phyloP scores from a whole-genome alignment of 202 grass and related monocot species.

The Cymbopogon flexuosus region DNA sequence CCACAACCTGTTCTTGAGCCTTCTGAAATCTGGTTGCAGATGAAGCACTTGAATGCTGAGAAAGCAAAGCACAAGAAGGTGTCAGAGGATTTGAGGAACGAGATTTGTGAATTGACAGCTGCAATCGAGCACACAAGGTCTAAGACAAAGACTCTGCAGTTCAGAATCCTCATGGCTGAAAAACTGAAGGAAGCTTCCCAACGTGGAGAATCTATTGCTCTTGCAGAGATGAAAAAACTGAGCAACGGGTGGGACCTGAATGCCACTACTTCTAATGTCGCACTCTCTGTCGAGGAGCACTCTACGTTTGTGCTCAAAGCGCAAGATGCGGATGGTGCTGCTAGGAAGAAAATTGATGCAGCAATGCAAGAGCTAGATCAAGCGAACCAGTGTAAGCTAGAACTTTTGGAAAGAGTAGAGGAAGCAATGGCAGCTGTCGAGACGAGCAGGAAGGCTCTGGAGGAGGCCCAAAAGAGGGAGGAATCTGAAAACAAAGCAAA shows the following conservation, averaged over 20 bases:
- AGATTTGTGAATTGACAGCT: conserved; percentile 53
- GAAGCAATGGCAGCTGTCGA: conserved; percentile 66
- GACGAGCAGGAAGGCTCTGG: conserved; percentile 60
- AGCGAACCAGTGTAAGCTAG: conserved; percentile 49
- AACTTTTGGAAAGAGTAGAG: conserved; percentile 74
- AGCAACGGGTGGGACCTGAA: conserved; percentile 11
- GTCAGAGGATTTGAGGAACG: conserved; percentile 41
- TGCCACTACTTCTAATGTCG: conserved; percentile 9
- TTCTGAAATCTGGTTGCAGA: conserved; percentile 54
- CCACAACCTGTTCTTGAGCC: conserved; percentile 39
- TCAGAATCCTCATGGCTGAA: conserved; percentile 64
- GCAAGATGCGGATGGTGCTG: conserved; percentile 42
- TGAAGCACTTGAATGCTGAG: conserved; percentile 58
- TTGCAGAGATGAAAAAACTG: conserved; percentile 48
- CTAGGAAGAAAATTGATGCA: conserved; percentile 46
- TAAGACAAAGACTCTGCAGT: conserved; percentile 59
- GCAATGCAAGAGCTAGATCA: conserved; percentile 62
- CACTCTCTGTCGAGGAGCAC: conserved; percentile 50
- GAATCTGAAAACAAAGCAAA: conserved; percentile 52
- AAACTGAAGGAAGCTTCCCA: conserved; percentile 78
- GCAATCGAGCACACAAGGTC: conserved; percentile 64
- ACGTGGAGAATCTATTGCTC: conserved; percentile 43
- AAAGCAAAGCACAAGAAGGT: conserved; percentile 49
- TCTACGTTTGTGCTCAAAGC: conserved; percentile 42
- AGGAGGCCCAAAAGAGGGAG: conserved; percentile 68